Conservation (phyloP, 2,329 filamentous ascomycete genomes). For the Talaromyces sp. region DNA sequence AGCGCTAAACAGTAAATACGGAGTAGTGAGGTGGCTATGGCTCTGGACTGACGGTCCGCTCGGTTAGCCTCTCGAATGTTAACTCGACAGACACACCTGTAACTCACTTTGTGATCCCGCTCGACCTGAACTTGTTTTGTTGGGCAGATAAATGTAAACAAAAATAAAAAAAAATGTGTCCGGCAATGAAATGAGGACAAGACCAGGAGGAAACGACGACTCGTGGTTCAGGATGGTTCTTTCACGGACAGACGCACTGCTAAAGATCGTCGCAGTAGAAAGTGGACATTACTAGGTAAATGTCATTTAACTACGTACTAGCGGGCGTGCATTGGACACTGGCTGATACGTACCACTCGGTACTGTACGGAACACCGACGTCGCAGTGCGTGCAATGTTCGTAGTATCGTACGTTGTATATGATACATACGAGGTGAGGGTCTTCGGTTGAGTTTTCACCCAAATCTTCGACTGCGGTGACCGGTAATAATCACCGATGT, state of each 20-base stretch:
- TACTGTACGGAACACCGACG: neutral
- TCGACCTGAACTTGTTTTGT: neutral
- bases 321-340: neutral
- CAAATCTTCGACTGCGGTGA: neutral
- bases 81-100: neutral
- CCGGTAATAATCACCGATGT: neutral
- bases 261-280: neutral
- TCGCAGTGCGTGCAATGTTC: neutral
- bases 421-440: conserved; percentile 1
- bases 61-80: conserved; percentile 11
- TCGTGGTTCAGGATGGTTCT: neutral
- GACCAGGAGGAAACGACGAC: neutral
- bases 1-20: neutral
- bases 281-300: neutral
- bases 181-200: neutral
- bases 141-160: neutral
- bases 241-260: neutral
- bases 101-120: neutral
- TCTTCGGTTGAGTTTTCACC: neutral
- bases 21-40: conserved; percentile 14
- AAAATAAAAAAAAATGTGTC: neutral
- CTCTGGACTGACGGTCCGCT: conserved; percentile 15
- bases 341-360: neutral
- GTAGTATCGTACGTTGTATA: neutral
- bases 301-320: conserved; percentile 1